A percentile compares a stretch with the other conserved stretches of the same genome.
These are phyloP conservation scores for Epichloe coenophiala DNA, from an alignment of 2,329 filamentous ascomycete genomes.

Conservation along the genomic window DNA sequence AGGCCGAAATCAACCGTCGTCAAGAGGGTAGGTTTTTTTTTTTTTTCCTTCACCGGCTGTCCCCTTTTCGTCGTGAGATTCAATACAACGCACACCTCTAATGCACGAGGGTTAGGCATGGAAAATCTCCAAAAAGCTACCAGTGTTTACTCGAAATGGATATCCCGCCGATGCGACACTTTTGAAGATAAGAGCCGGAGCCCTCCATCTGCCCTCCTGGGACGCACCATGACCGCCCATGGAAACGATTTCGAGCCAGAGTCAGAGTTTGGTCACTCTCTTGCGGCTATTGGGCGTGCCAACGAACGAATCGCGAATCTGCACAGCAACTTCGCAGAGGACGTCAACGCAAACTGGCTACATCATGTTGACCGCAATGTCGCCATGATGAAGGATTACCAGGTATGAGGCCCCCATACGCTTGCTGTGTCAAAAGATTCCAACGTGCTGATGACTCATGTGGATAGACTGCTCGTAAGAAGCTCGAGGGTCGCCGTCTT, in stretches of 20 bases:
- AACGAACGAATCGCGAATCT: slow-evolving; percentile 78
- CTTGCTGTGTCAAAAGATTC: neutral
- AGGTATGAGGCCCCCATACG: slow-evolving; percentile 39
- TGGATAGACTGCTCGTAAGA: slow-evolving; percentile 61
- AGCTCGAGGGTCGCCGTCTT: slow-evolving; percentile 77
- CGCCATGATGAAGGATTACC: slow-evolving; percentile 95
- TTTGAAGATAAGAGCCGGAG: slow-evolving; percentile 77
- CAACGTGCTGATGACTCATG: neutral
- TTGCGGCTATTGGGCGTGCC: slow-evolving; percentile 66
- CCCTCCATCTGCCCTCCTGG: slow-evolving; percentile 65
- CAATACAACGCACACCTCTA: neutral
- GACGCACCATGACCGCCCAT: slow-evolving; percentile 73
- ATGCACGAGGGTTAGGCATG: slow-evolving; percentile 47
- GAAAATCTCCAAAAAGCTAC: slow-evolving; percentile 80
- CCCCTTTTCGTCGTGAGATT: too few relatives aligned
- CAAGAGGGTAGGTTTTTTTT: slow-evolving; percentile 54
- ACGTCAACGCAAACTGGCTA: slow-evolving; percentile 72
- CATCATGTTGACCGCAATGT: slow-evolving; percentile 83
- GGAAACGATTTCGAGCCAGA: slow-evolving; percentile 86
- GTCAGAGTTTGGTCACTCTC: slow-evolving; percentile 80
- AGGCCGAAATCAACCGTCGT: slow-evolving; percentile 79
- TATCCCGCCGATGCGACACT: slow-evolving; percentile 70
- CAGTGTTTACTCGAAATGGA: slow-evolving; percentile 74
- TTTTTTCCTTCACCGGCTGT: neutral
- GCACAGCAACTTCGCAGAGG: slow-evolving; percentile 69